A percentile compares a stretch with the other conserved stretches of the same genome.
These are phyloP conservation scores for Verticillium nubilum DNA, from an alignment of 2,329 filamentous ascomycete genomes.

Conservation along the genomic window DNA sequence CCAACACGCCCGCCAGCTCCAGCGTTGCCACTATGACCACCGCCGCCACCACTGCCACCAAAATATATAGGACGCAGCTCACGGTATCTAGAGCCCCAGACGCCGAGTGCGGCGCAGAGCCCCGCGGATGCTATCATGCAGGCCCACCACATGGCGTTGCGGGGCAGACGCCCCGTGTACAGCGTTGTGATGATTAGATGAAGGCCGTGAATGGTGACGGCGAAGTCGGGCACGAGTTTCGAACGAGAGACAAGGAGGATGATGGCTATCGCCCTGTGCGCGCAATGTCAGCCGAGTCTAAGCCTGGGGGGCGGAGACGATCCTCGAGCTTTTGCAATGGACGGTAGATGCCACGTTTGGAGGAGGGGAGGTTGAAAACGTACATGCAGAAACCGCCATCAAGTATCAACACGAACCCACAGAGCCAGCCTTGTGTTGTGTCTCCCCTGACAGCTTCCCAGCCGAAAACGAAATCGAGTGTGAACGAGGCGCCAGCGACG, in stretches of 20 bases:
- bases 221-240: conserved; percentile 93
- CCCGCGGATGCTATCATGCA: conserved; percentile 43
- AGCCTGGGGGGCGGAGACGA: neutral
- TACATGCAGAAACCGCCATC: conserved; percentile 49
- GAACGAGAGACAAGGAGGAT: conserved; percentile 79
- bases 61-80: conserved; percentile 88
- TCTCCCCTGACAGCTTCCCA: conserved; percentile 56
- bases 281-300: neutral
- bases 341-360: no score
- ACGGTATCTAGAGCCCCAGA: conserved; percentile 88
- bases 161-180: conserved; percentile 72
- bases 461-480: conserved; percentile 48
- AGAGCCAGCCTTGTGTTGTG: conserved; percentile 56
- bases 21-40: conserved; percentile 11
- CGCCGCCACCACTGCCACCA: conserved; percentile 49
- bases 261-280: conserved; percentile 69
- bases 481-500: conserved; percentile 51
- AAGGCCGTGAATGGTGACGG: conserved; percentile 78
- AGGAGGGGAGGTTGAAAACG: conserved; percentile 10
- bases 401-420: conserved; percentile 52
- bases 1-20: conserved; percentile 11
- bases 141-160: conserved; percentile 82
- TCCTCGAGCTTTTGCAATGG: no score
- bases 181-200: conserved; percentile 73
- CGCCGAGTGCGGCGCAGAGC: conserved; percentile 56